phyloP scores from a whole-genome alignment of 805 yeast species.

The Yarrowia osloensis region DNA sequence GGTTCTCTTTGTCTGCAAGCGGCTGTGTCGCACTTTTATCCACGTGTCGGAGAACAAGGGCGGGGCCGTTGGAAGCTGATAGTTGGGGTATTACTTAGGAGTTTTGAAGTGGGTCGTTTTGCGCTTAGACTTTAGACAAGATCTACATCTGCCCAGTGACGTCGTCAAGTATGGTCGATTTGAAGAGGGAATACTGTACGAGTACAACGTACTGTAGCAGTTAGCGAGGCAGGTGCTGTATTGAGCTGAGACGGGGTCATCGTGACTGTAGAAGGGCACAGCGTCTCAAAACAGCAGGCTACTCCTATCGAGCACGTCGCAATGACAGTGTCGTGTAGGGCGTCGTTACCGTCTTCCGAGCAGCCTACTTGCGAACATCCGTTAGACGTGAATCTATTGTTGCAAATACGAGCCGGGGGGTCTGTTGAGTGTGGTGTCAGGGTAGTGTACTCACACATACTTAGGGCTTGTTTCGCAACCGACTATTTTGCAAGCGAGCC shows the following conservation, averaged over 20 bases:
- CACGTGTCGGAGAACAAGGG: conserved; percentile 17
- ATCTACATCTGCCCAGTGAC: background rate
- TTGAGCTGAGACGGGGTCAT: no score
- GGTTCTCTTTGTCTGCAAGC: conserved; percentile 14
- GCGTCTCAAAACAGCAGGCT: no score
- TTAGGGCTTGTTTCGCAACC: background rate
- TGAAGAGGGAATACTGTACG: background rate
- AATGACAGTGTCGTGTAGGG: background rate
- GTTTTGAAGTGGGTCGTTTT: background rate
- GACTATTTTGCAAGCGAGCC: background rate
- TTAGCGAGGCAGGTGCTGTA: background rate
- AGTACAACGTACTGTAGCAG: no score
- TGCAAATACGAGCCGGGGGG: background rate
- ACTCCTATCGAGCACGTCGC: background rate
- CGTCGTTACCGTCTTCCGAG: background rate
- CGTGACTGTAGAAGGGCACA: no score
- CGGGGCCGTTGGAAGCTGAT: background rate
- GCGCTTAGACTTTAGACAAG: background rate
- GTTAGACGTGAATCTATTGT: background rate
- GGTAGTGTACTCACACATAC: background rate
- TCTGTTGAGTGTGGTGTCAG: background rate
- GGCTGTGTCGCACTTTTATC: conserved; percentile 26
- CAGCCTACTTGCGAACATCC: background rate
- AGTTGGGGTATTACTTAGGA: background rate
- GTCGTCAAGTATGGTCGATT: background rate